phyloP scores from a whole-genome alignment of 352 stramenopile species.

The Stramenopiles sp. region DNA sequence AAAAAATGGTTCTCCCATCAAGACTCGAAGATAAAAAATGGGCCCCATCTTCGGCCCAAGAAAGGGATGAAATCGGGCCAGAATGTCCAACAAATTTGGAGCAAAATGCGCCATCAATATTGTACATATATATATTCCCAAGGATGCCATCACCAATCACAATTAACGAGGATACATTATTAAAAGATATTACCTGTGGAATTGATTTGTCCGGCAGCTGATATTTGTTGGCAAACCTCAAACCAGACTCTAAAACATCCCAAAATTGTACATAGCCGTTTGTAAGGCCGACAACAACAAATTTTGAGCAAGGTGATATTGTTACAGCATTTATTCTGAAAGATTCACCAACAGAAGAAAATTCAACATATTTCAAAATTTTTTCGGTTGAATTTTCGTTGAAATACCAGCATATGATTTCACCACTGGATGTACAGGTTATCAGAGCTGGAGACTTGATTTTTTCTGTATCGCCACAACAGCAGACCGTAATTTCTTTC shows the following conservation, averaged over 20 bases:
- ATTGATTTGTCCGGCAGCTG: not conserved
- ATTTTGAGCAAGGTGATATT: not conserved
- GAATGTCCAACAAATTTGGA: not conserved
- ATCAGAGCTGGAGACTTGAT: not conserved
- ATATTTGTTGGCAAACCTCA: not conserved
- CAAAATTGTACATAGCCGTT: not conserved
- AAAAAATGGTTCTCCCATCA: not conserved
- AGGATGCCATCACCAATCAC: not conserved
- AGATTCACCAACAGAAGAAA: not conserved
- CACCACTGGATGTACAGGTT: not conserved
- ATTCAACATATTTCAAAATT: not conserved
- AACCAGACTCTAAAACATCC: not conserved
- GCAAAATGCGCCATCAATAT: not conserved
- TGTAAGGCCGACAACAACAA: not conserved
- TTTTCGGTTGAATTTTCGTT: not conserved
- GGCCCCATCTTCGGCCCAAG: not conserved
- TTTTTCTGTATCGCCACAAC: not conserved
- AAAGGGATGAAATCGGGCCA: not conserved
- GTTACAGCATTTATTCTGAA: not conserved
- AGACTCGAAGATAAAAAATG: not conserved
- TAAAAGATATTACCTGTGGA: not conserved
- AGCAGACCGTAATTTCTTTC: not conserved
- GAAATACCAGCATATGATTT: constrained; percentile 5
- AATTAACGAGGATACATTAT: not conserved
- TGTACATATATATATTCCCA: not conserved